These are phyloP conservation scores for Nannochloropsis granulata DNA, from an alignment of 108 stramenopile genomes.

Conservation along the genomic window DNA sequence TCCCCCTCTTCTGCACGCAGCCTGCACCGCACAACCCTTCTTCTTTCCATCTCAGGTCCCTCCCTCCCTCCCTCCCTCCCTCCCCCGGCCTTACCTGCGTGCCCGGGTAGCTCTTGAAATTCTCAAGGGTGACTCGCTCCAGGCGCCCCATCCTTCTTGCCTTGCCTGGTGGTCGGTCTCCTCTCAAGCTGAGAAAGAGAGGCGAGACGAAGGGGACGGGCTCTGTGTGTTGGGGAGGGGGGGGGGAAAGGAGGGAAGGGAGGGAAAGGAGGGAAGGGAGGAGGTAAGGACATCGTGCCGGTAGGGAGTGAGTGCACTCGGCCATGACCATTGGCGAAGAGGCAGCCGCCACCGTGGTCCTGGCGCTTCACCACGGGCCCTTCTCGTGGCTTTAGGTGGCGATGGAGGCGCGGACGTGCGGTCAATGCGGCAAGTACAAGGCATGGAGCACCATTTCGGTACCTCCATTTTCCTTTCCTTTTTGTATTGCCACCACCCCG, in stretches of 20 bases:
- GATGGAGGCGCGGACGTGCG: too few relatives aligned
- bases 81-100: conserved; percentile 28
- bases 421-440: too few relatives aligned
- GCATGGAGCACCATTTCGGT: too few relatives aligned
- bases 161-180: background rate
- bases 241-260: background rate
- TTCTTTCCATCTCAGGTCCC: background rate
- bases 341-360: too few relatives aligned
- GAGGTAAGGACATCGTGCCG: background rate
- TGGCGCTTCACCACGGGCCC: too few relatives aligned
- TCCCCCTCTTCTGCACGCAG: too few relatives aligned
- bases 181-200: background rate
- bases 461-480: too few relatives aligned
- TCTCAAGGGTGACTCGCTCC: conserved; percentile 67
- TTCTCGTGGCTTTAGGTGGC: too few relatives aligned
- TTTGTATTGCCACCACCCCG: too few relatives aligned
- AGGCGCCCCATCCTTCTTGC: conserved; percentile 44
- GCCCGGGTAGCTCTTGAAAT: conserved; percentile 98
- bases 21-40: too few relatives aligned
- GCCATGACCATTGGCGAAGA: too few relatives aligned
- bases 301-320: too few relatives aligned
- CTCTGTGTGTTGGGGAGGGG: background rate
- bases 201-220: background rate
- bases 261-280: background rate
- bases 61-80: background rate